Conservation (phyloP, 2,329 filamentous ascomycete genomes). For the Alternaria sp. region DNA sequence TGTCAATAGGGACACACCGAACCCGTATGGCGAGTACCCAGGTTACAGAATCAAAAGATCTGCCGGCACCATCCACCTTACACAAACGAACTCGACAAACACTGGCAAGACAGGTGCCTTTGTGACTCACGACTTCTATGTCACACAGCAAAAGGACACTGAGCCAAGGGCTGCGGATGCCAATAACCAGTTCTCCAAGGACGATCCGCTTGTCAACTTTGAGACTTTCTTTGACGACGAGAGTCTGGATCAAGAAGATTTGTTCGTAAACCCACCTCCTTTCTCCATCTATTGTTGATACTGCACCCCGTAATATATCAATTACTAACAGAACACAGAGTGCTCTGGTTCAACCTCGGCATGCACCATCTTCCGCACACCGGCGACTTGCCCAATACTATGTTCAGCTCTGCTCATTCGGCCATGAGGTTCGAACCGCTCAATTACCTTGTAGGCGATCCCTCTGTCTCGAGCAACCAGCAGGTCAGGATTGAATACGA, state of each 20-base stretch:
- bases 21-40: conserved; percentile 59
- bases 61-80: conserved; percentile 43
- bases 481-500: conserved; percentile 51
- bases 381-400: conserved; percentile 58
- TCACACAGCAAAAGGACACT: conserved; percentile 60
- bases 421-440: conserved; percentile 54
- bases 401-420: conserved; percentile 56
- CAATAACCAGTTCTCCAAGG: conserved; percentile 54
- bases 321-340: conserved; percentile 31
- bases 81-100: conserved; percentile 57
- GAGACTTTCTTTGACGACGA: conserved; percentile 57
- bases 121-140: conserved; percentile 59
- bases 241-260: conserved; percentile 48
- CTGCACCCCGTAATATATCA: not conserved
- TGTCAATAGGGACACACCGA: conserved; percentile 58
- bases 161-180: conserved; percentile 55
- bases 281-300: not conserved
- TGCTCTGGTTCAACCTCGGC: conserved; percentile 60
- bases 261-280: conserved; percentile 24
- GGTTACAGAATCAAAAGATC: conserved; percentile 60
- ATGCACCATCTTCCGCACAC: conserved; percentile 58
- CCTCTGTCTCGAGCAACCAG: conserved; percentile 50
- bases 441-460: conserved; percentile 54
- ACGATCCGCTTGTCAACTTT: conserved; percentile 60
- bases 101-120: conserved; percentile 56